Evolutionary conservation across 108 stramenopile genomes (phyloP), one percentile per base, ranked within the genome.

Genomic region (Epithemia pelagica): DNA sequence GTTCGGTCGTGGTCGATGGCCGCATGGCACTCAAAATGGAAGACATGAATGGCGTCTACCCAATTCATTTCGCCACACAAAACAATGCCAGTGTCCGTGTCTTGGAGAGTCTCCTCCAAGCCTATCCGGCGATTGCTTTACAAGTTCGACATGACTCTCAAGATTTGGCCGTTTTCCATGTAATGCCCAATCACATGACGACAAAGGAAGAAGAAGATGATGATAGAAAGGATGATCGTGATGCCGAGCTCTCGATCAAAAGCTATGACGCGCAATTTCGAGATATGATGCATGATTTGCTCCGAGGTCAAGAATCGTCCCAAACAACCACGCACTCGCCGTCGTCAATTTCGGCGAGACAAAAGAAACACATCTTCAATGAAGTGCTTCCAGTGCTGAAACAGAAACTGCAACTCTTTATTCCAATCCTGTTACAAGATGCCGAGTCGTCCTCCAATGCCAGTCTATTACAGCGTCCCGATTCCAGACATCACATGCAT

Each of bases 21-120:
- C 70, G 72, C 30, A 26, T 82, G 52, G 74, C 74, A 0, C 28
- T 82, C 20, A 82, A 82, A 66, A 82, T 82, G 78, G 82, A 82
- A 61, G 89, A 90, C 68, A 59, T 82, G 1, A 76, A 57, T 62
- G 86, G 86, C 5, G 76, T 68, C 70, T 82, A 84, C 30, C 90
- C 90, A 2, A 57, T 91, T 21, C 87, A 91, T 64, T 85, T 83
- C 64, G 90, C 90, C 7, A 80, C 83, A 58, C 79, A 76, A 32
- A 79, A 83, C 61, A 66, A 76, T n/a, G 84, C 86, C 25, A 69
- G 65, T 0, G 30, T 73, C 29, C 80, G 81, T 58, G 83, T 75
- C 32, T 57, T 91, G 54, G 59, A 65, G 32, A 26, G 70, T 0
- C 63, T 91, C 54, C 73, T 80, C 23, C 72, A 80, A 56, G 65